Conservation (phyloP, 129 eudicot species). For the Solidago caesia region DNA sequence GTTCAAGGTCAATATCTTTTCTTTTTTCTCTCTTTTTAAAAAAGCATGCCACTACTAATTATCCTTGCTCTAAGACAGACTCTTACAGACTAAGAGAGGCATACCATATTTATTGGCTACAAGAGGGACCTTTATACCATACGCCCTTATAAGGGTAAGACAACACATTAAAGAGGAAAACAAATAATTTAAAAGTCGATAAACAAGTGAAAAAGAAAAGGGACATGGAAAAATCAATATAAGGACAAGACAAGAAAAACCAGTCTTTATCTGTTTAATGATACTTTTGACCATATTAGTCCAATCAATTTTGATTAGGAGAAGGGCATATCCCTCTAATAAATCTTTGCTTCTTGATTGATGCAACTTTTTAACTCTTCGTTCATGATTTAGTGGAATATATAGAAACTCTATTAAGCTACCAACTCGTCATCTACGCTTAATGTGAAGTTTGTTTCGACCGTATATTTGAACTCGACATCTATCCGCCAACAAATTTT, state of each 20-base stretch:
- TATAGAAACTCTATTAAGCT: background rate
- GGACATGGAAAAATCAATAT: slow-evolving; percentile 35
- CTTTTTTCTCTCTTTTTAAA: slow-evolving; percentile 22
- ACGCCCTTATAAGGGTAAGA: slow-evolving; percentile 33
- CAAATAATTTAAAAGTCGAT: slow-evolving; percentile 14
- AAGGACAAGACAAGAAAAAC: slow-evolving; percentile 75
- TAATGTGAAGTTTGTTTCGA: background rate
- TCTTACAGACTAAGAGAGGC: slow-evolving; percentile 28
- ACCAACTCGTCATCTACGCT: slow-evolving; percentile 25
- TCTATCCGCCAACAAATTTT: background rate
- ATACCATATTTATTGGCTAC: slow-evolving; percentile 44
- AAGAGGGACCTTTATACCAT: slow-evolving; percentile 38
- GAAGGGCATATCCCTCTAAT: slow-evolving; percentile 52
- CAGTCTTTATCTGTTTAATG: slow-evolving; percentile 61
- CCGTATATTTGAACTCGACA: background rate
- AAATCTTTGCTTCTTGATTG: slow-evolving; percentile 42
- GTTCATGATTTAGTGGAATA: slow-evolving; percentile 27
- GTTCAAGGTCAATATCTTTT: slow-evolving; percentile 26
- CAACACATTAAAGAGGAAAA: slow-evolving; percentile 28
- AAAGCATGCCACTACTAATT: slow-evolving; percentile 22
- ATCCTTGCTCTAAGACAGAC: slow-evolving; percentile 25
- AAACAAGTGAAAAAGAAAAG: slow-evolving; percentile 29
- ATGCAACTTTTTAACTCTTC: slow-evolving; percentile 42
- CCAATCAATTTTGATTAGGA: slow-evolving; percentile 59
- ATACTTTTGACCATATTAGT: slow-evolving; percentile 67